Conservation (phyloP, 352 stramenopile genomes). For the Saprolegnia diclina region DNA sequence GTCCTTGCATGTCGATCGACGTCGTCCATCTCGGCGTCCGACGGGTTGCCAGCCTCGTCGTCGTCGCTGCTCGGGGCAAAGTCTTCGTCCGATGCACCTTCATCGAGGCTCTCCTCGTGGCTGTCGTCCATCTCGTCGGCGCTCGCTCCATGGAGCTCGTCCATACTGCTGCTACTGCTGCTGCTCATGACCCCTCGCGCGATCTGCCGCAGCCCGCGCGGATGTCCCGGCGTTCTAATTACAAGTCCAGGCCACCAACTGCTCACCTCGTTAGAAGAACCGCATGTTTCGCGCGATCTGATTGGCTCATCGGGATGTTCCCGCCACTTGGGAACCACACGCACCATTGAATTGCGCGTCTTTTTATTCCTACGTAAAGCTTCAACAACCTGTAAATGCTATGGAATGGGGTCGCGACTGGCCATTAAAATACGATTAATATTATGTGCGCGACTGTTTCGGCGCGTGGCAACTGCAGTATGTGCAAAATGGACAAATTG, state of each 20-base stretch:
- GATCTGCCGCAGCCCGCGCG: background rate
- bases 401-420: too few species aligned
- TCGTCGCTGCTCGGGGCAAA: background rate
- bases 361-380: background rate
- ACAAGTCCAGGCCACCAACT: constrained; percentile 11
- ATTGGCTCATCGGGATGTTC: background rate
- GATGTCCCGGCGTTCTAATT: constrained; percentile 1
- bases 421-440: too few species aligned
- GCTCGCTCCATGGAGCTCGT: background rate
- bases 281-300: background rate
- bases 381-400: too few species aligned
- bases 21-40: background rate
- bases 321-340: background rate
- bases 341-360: background rate
- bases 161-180: background rate
- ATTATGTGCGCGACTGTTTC: background rate
- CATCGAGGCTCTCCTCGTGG: too few species aligned
- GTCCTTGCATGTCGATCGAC: background rate
- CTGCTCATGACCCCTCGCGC: constrained; percentile 2
- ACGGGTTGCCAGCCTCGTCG: background rate
- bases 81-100: too few species aligned
- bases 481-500: background rate
- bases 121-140: too few species aligned
- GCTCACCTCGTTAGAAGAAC: constrained; percentile 16
- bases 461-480: background rate